Conservation (phyloP, 805 yeast species). For the Cyberlindnera veronae region DNA sequence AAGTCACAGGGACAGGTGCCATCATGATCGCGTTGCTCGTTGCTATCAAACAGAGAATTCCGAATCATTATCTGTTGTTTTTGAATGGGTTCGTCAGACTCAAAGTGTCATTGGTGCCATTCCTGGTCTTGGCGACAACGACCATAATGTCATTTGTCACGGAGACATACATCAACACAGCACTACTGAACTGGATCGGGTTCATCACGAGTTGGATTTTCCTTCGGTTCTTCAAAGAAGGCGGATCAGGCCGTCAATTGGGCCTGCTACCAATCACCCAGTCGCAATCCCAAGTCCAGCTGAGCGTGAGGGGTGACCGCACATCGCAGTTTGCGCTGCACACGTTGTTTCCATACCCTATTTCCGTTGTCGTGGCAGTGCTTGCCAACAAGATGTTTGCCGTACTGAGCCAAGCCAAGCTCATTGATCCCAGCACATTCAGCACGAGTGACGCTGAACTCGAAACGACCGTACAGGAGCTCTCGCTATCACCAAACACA, state of each 20-base stretch:
- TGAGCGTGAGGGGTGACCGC: slow-evolving; percentile 27
- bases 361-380: slow-evolving; percentile 29
- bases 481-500: slow-evolving; percentile 8
- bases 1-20: slow-evolving; percentile 19
- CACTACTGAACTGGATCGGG: slow-evolving; percentile 25
- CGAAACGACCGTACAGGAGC: slow-evolving; percentile 20
- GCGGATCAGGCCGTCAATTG: slow-evolving; percentile 42
- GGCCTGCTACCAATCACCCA: slow-evolving; percentile 39
- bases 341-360: slow-evolving; percentile 41
- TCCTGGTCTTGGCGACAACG: slow-evolving; percentile 25
- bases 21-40: slow-evolving; percentile 45
- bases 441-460: slow-evolving; percentile 25
- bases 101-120: slow-evolving; percentile 24
- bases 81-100: slow-evolving; percentile 43
- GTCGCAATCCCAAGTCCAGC: slow-evolving; percentile 18
- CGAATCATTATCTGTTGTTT: slow-evolving; percentile 48
- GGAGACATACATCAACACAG: slow-evolving; percentile 8
- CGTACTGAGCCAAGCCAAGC: slow-evolving; percentile 21
- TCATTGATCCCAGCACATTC: slow-evolving; percentile 25
- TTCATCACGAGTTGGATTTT: slow-evolving; percentile 38
- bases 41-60: slow-evolving; percentile 52
- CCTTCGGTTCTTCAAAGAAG: slow-evolving; percentile 37
- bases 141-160: slow-evolving; percentile 20
- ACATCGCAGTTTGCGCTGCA: slow-evolving; percentile 29
- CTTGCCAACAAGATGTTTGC: slow-evolving; percentile 25